Conservation (phyloP, 2,329 filamentous ascomycete genomes). For the Fusarium brachygibbosum region DNA sequence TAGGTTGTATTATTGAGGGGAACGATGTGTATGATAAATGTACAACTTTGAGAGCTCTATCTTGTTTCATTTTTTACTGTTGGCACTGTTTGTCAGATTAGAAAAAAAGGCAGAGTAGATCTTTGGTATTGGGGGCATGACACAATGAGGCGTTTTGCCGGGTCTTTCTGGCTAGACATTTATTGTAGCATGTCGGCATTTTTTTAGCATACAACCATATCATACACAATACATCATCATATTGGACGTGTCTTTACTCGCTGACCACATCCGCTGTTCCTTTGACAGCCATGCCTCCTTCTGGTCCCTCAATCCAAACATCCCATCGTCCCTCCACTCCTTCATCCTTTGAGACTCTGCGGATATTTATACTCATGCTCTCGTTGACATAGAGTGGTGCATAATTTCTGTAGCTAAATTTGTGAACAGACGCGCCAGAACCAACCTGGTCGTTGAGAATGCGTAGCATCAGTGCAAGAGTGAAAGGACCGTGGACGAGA, state of each 20-base stretch:
- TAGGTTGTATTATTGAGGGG: constrained; percentile 42
- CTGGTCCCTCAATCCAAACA: constrained; percentile 59
- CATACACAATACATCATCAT: not conserved
- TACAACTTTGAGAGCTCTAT: constrained; percentile 1
- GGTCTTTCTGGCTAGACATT: constrained; percentile 19
- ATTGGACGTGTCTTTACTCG: not conserved
- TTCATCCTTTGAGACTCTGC: constrained; percentile 56
- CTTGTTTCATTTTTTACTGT: not conserved
- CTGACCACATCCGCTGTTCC: constrained; percentile 58
- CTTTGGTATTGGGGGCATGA: constrained; percentile 19
- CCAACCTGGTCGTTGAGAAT: constrained; percentile 60
- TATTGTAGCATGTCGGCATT: constrained; percentile 31
- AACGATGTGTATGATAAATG: constrained; percentile 33
- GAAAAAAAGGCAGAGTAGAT: constrained; percentile 11
- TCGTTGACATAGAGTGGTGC: constrained; percentile 84
- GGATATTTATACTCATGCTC: constrained; percentile 76
- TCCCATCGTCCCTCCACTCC: constrained; percentile 54
- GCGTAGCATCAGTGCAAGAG: constrained; percentile 80
- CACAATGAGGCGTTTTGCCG: constrained; percentile 15
- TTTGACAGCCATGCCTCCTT: constrained; percentile 74
- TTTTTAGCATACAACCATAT: constrained; percentile 26
- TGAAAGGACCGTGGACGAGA: constrained; percentile 89
- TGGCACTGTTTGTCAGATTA: constrained; percentile 1
- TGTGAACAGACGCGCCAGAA: constrained; percentile 57
- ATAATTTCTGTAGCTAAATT: constrained; percentile 83